These are phyloP conservation scores for Puya raimondii DNA, from an alignment of 176 grass and related monocot species.

Conservation along the genomic window DNA sequence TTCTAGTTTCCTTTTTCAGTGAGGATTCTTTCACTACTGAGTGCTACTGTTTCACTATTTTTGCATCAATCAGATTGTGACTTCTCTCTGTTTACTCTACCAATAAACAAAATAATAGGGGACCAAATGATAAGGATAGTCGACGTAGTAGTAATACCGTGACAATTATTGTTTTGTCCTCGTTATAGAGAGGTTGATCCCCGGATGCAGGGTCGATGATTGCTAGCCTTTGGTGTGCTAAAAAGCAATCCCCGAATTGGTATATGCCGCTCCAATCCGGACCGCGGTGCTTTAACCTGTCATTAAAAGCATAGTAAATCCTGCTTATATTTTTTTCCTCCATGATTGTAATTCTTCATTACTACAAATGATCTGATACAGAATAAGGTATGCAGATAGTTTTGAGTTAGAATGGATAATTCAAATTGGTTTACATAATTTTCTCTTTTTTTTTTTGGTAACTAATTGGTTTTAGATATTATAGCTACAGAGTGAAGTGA, in stretches of 20 bases:
- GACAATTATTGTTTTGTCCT: conserved; percentile 54
- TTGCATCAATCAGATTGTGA: no score
- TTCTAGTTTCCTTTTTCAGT: no score
- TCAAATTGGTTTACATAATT: no score
- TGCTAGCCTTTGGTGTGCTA: conserved; percentile 71
- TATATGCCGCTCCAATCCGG: conserved; percentile 66
- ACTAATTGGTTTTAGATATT: no score
- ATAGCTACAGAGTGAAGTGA: no score
- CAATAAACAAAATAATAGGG: background rate
- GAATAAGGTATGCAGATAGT: no score
- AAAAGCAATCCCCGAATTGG: conserved; percentile 46
- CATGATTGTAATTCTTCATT: background rate
- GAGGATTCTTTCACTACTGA: background rate
- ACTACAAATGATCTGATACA: background rate
- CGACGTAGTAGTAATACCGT: conserved; percentile 15
- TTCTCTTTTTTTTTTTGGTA: no score
- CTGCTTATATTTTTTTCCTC: background rate
- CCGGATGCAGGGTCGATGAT: conserved; percentile 74
- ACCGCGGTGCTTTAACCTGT: conserved; percentile 61
- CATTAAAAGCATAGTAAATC: no score
- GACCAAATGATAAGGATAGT: background rate
- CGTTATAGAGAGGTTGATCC: conserved; percentile 75
- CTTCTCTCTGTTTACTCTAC: background rate
- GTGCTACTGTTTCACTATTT: background rate
- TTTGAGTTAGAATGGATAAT: no score